phyloP scores from a whole-genome alignment of 1,284 basidiomycete genomes.

The Leccinum fallax region DNA sequence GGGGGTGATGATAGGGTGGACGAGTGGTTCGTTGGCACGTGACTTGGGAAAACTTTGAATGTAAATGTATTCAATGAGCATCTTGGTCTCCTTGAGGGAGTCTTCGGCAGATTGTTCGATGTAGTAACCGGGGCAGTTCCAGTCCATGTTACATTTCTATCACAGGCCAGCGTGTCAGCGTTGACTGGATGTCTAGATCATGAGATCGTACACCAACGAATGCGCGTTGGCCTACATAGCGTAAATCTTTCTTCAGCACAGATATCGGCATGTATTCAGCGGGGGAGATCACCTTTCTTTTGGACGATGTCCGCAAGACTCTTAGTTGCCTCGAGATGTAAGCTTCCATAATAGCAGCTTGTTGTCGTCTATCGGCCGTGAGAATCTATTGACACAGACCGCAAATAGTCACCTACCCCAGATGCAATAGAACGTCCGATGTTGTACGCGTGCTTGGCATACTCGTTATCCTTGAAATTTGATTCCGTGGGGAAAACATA shows the following conservation, averaged over 20 bases:
- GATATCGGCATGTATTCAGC: neutral
- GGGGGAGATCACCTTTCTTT: slow-evolving; percentile 49
- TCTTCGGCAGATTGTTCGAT: slow-evolving; percentile 60
- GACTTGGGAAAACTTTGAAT: slow-evolving; percentile 45
- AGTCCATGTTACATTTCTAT: slow-evolving; percentile 94
- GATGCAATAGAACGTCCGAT: slow-evolving; percentile 74
- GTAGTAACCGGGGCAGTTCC: slow-evolving; percentile 69
- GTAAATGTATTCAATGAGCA: slow-evolving; percentile 66
- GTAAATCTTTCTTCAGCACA: neutral
- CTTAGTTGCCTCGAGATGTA: slow-evolving; percentile 84
- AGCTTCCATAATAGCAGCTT: slow-evolving; percentile 87
- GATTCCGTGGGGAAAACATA: slow-evolving; percentile 89
- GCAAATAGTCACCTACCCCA: slow-evolving; percentile 57
- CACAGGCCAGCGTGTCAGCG: slow-evolving; percentile 2
- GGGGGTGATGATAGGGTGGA: slow-evolving; percentile 90
- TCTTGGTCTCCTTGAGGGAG: slow-evolving; percentile 62
- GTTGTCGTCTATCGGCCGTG: slow-evolving; percentile 74
- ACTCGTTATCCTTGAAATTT: slow-evolving; percentile 66
- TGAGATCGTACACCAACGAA: slow-evolving; percentile 65
- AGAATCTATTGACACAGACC: neutral
- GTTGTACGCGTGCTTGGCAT: slow-evolving; percentile 72
- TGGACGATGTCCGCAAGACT: slow-evolving; percentile 78
- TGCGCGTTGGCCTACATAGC: slow-evolving; percentile 73
- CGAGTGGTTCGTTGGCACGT: slow-evolving; percentile 46
- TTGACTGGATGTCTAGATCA: neutral